A percentile compares a stretch with the other conserved stretches of the same genome.
phyloP scores from a whole-genome alignment of 495 filamentous ascomycete species.

The Hyaloscypha finlandica region DNA sequence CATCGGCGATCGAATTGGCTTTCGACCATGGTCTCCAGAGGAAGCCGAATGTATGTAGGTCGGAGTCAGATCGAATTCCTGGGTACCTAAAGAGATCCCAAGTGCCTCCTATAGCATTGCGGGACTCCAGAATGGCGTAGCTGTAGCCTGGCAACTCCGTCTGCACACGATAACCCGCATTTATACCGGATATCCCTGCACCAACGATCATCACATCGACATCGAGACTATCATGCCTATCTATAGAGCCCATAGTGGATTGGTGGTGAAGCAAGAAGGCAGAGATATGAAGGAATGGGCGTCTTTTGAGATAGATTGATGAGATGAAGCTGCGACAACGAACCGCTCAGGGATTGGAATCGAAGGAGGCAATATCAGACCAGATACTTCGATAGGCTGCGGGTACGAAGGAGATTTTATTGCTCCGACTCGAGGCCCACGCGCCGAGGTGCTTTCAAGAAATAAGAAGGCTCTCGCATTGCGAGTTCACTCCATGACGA shows the following conservation, averaged over 20 bases:
- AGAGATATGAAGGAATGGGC: not conserved
- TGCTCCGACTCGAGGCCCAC: not conserved
- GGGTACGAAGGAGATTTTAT: not conserved
- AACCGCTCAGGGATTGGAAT: not conserved
- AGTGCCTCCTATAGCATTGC: slow-evolving; percentile 63
- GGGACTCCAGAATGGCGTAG: slow-evolving; percentile 65
- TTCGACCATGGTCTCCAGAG: slow-evolving; percentile 67
- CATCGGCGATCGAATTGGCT: slow-evolving; percentile 61
- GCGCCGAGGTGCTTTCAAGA: not conserved
- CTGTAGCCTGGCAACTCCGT: slow-evolving; percentile 53
- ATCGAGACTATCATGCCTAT: slow-evolving; percentile 10
- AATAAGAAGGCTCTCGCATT: not conserved
- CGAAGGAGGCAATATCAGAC: not conserved
- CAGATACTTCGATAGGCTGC: not conserved
- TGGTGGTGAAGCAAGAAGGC: not conserved
- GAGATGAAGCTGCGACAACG: not conserved
- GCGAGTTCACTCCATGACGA: not conserved
- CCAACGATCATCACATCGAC: slow-evolving; percentile 71
- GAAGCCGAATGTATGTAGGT: slow-evolving; percentile 69
- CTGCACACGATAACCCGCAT: slow-evolving; percentile 70
- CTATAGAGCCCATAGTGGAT: slow-evolving; percentile 7
- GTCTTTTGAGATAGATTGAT: not conserved
- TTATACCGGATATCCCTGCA: slow-evolving; percentile 77
- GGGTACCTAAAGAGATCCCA: slow-evolving; percentile 76
- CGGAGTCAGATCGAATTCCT: slow-evolving; percentile 67